Conservation (phyloP, 2,329 filamentous ascomycete species). For the Onygenales sp. region DNA sequence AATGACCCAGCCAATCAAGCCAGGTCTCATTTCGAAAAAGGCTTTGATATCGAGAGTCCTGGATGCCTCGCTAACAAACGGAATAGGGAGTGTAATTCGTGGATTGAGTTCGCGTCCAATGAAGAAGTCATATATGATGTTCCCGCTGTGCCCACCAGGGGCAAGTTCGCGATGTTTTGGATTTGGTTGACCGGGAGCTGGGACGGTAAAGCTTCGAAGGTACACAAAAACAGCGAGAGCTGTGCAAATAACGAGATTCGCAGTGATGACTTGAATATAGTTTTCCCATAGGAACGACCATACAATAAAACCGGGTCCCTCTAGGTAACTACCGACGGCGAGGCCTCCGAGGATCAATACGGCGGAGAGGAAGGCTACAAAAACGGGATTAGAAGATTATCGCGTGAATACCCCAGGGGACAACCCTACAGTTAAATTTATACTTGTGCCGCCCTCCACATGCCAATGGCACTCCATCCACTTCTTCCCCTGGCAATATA, state of each 20-base stretch:
- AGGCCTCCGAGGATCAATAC: conserved; percentile 61
- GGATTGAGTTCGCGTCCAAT: conserved; percentile 95
- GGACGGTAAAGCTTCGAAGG: conserved; percentile 66
- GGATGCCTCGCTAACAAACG: conserved; percentile 53
- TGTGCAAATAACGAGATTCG: conserved; percentile 70
- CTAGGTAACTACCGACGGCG: conserved; percentile 62
- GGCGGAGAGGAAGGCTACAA: conserved; percentile 63
- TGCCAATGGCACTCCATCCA: conserved; percentile 59
- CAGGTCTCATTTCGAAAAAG: conserved; percentile 84
- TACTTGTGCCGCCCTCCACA: conserved; percentile 70
- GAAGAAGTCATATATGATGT: conserved; percentile 89
- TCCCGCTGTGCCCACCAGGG: conserved; percentile 70
- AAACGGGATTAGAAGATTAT: neutral
- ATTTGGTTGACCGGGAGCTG: conserved; percentile 51
- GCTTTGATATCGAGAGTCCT: conserved; percentile 68
- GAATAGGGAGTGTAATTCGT: conserved; percentile 49
- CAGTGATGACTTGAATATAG: conserved; percentile 74
- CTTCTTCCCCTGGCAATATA: conserved; percentile 63
- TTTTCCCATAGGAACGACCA: conserved; percentile 94
- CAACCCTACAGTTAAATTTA: conserved; percentile 59
- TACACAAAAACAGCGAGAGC: conserved; percentile 70
- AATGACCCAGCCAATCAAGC: conserved; percentile 80
- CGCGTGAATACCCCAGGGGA: no score
- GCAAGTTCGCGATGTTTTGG: conserved; percentile 66
- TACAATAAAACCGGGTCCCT: conserved; percentile 73